These are phyloP conservation scores for Penicillium malachiteum DNA, from an alignment of 495 filamentous ascomycete species.

Conservation along the genomic window DNA sequence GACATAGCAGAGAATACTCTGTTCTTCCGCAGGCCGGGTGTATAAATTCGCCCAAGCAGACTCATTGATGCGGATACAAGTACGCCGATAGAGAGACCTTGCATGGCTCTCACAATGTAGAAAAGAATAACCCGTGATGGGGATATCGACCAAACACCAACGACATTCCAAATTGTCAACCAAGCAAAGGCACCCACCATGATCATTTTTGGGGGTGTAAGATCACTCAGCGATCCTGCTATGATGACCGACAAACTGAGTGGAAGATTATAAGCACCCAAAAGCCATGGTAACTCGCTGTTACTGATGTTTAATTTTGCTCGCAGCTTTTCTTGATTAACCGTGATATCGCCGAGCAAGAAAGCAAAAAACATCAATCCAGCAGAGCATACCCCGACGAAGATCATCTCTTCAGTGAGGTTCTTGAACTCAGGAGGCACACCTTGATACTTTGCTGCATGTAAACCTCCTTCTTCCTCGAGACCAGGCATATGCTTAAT, in stretches of 20 bases:
- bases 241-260: slow-evolving; percentile 46
- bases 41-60: slow-evolving; percentile 33
- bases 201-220: slow-evolving; percentile 39
- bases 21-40: slow-evolving; percentile 33
- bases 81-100: slow-evolving; percentile 31
- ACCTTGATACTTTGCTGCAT: slow-evolving; percentile 8
- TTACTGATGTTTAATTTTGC: slow-evolving; percentile 35
- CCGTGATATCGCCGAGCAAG: slow-evolving; percentile 41
- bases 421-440: slow-evolving; percentile 14
- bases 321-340: slow-evolving; percentile 36
- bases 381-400: slow-evolving; percentile 44
- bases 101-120: slow-evolving; percentile 36
- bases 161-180: slow-evolving; percentile 43
- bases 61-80: slow-evolving; percentile 34
- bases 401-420: slow-evolving; percentile 23
- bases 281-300: slow-evolving; percentile 43
- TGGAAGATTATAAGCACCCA: slow-evolving; percentile 40
- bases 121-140: slow-evolving; percentile 26
- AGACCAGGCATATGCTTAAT: slow-evolving; percentile 16
- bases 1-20: slow-evolving; percentile 35
- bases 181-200: slow-evolving; percentile 47
- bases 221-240: slow-evolving; percentile 43
- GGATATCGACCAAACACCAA: slow-evolving; percentile 37
- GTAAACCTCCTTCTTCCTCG: slow-evolving; percentile 14
- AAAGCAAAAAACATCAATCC: slow-evolving; percentile 49